These are phyloP conservation scores for Lasiosphaeria miniovina DNA, from an alignment of 495 filamentous ascomycete genomes.

Conservation along the genomic window DNA sequence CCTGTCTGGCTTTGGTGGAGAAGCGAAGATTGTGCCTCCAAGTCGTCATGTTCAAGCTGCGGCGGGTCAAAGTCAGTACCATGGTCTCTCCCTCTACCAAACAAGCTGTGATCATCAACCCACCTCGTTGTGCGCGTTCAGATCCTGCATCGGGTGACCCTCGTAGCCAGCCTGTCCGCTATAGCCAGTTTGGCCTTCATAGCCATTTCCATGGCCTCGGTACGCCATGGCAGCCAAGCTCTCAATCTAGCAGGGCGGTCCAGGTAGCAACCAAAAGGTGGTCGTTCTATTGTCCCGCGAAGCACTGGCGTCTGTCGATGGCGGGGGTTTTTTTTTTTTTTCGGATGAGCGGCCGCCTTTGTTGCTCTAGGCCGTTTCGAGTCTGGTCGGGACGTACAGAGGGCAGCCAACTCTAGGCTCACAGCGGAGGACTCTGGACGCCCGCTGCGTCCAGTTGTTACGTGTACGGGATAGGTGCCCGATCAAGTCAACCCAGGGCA, in stretches of 20 bases:
- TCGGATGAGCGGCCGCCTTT: too few species aligned
- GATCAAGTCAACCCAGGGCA: too few species aligned
- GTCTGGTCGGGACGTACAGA: too few species aligned
- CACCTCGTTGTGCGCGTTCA: conserved; percentile 59
- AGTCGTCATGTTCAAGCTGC: conserved; percentile 59
- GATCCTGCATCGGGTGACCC: conserved; percentile 65
- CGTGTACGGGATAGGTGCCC: too few species aligned
- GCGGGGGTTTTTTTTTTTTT: too few species aligned
- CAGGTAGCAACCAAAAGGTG: neutral
- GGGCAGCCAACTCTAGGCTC: too few species aligned
- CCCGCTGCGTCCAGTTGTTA: too few species aligned
- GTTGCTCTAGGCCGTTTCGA: too few species aligned
- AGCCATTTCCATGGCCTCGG: conserved; percentile 48
- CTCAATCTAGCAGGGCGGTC: neutral
- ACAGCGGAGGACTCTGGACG: too few species aligned
- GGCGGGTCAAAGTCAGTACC: conserved; percentile 7
- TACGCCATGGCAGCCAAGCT: conserved; percentile 44
- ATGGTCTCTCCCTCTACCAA: neutral
- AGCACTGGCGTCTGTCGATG: too few species aligned
- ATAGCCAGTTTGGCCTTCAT: too few species aligned
- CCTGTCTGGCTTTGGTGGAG: conserved; percentile 67
- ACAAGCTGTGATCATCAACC: conserved; percentile 27
- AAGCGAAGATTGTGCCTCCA: conserved; percentile 68
- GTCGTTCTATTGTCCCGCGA: too few species aligned
- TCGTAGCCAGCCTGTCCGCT: conserved; percentile 27